Evolutionary conservation across 1,284 basidiomycete species (phyloP).

Genomic region (Malassezia nana): DNA sequence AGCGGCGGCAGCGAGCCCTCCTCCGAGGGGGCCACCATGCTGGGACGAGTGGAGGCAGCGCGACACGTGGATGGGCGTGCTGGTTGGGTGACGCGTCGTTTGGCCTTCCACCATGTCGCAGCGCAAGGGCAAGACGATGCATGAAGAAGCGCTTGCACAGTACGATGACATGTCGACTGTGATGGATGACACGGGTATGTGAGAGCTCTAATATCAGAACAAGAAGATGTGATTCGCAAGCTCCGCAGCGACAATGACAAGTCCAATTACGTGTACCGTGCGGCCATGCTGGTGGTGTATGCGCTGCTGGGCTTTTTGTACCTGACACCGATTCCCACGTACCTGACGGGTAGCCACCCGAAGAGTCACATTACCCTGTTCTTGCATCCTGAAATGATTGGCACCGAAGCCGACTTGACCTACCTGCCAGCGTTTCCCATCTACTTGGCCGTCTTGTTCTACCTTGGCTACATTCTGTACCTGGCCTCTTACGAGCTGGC

Average conservation of each 20-base stretch:
- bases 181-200: conserved; percentile 13
- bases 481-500: conserved; percentile 24
- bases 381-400: conserved; percentile 30
- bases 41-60: not conserved
- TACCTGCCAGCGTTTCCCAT: conserved; percentile 44
- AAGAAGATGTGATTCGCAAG: conserved; percentile 30
- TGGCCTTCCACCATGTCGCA: not conserved
- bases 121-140: not conserved
- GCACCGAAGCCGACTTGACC: conserved; percentile 40
- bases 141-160: conserved; percentile 23
- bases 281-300: conserved; percentile 27
- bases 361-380: conserved; percentile 43
- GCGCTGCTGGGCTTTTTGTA: conserved; percentile 26
- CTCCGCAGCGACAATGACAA: conserved; percentile 33
- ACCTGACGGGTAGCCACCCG: conserved; percentile 38
- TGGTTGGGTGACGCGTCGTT: not conserved
- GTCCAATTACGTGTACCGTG: conserved; percentile 38
- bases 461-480: conserved; percentile 28
- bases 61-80: not conserved
- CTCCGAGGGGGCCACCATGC: conserved; percentile 4
- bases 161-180: conserved; percentile 28
- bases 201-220: conserved; percentile 23
- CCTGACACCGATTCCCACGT: conserved; percentile 40
- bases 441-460: conserved; percentile 25
- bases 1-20: conserved; percentile 17